A percentile compares a stretch with the other conserved stretches of the same genome.
Evolutionary conservation across 257 asterid species (phyloP).

Genomic region (Solanum tacnaense): DNA sequence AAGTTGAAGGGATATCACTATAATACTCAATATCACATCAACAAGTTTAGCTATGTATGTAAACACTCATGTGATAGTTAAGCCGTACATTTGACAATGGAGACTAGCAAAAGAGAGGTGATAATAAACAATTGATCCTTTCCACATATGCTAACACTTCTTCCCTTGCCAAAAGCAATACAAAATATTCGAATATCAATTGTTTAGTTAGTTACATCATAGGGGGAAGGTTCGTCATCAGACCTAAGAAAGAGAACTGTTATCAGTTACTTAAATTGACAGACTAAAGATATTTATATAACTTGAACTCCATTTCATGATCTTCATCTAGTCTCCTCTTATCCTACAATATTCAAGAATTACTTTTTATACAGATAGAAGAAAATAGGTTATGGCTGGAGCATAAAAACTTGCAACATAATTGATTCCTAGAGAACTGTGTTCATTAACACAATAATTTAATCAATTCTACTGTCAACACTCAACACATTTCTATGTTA

Average conservation of each 20-base stretch:
- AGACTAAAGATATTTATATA: conserved; percentile 11
- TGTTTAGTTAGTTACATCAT: neutral
- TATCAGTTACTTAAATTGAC: neutral
- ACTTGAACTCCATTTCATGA: conserved; percentile 41
- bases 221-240: neutral
- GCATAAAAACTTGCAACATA: neutral
- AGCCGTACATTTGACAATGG: neutral
- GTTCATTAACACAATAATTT: neutral
- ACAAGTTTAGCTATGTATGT: neutral
- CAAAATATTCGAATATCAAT: neutral
- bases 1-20: neutral
- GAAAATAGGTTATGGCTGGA: neutral
- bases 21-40: neutral
- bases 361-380: conserved; percentile 3
- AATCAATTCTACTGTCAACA: neutral
- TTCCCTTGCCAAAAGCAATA: neutral
- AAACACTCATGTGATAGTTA: neutral
- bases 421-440: neutral
- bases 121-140: neutral
- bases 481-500: neutral
- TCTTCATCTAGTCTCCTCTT: conserved; percentile 57
- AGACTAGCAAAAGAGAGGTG: neutral
- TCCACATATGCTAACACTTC: neutral
- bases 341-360: conserved; percentile 40
- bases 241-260: neutral